phyloP scores from a whole-genome alignment of 2,329 filamentous ascomycete genomes.

The Metarhizium sp. region DNA sequence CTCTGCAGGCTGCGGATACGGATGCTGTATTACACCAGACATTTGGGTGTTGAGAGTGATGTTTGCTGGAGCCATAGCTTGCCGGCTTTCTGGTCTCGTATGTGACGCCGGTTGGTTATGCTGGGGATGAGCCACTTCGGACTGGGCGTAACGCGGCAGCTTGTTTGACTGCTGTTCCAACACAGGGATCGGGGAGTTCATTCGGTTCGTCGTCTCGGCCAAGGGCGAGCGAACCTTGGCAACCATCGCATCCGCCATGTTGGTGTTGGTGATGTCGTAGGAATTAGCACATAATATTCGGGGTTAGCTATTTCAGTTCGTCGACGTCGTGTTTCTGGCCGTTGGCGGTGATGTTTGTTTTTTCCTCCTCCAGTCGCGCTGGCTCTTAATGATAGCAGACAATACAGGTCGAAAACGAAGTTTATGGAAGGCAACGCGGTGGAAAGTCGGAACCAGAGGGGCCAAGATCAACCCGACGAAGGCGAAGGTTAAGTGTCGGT shows the following conservation, averaged over 20 bases:
- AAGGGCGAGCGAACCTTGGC: conserved; percentile 30
- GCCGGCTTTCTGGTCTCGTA: not conserved
- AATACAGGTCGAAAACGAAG: not conserved
- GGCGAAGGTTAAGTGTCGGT: conserved; percentile 3
- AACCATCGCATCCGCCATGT: conserved; percentile 21
- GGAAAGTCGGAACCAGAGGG: not conserved
- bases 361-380: not conserved
- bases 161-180: conserved; percentile 20
- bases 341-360: conserved; percentile 1
- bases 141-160: conserved; percentile 18
- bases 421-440: not conserved
- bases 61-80: not conserved
- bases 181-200: conserved; percentile 30
- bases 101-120: conserved; percentile 5
- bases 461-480: conserved; percentile 5
- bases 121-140: conserved; percentile 5
- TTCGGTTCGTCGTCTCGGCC: conserved; percentile 36
- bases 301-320: conserved; percentile 6
- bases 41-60: conserved; percentile 11
- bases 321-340: not conserved
- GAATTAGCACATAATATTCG: conserved; percentile 27
- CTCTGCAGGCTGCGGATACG: conserved; percentile 18
- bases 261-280: conserved; percentile 9
- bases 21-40: conserved; percentile 16
- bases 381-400: not conserved